Evolutionary conservation across 2,329 filamentous ascomycete species (phyloP), one percentile per base, ranked within the genome.

Genomic region (Amauroascus verrucosus): DNA sequence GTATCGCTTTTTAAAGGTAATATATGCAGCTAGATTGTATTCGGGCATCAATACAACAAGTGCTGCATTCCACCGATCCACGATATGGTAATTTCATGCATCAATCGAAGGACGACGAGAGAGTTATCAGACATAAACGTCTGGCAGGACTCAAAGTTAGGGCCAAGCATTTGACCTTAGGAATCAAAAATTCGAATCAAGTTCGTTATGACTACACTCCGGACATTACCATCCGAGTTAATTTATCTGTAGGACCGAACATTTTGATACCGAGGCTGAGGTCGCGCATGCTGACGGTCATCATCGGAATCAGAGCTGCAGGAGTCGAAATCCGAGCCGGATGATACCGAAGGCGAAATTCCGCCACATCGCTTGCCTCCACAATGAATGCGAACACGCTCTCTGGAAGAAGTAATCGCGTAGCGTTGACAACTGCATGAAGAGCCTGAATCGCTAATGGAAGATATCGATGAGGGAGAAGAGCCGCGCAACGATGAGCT

Each of bases 361-460:
- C 88, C 87, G 73, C 91, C 87, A 73, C 91, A 96, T 68, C 88
- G 84, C 57, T 83, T 77, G 62, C 91, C 91, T 63, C 89, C 89
- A 67, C 91, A 97, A 80, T 96, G 90, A 70, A 96, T 83, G 80
- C 91, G 93, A 79, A 97, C 86, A 65, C 90, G 84, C 71, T 94
- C 86, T 67, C 90, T 89, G 70, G 85, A 84, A 74, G 89, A 86
- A 60, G 90, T 96, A 77, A 97, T 95, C 63, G 90, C 91, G 76
- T 93, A 96, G 75, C 90, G 87, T 72, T 96, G 88, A 75, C 91
- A 97, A 60, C 85, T 89, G 82, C 93, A 97, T 69, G 79, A 80
- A 65, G 71, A 70, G 49, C 50, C 41, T 7, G n/a, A 38, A 63
- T 82, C 77, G 60, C 79, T 84, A 73, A 82, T 83, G 65, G 85